A percentile compares a stretch with the other conserved stretches of the same genome.
Evolutionary conservation across 805 yeast species (phyloP).

Genomic region (Wickerhamomyces canadensis): DNA sequence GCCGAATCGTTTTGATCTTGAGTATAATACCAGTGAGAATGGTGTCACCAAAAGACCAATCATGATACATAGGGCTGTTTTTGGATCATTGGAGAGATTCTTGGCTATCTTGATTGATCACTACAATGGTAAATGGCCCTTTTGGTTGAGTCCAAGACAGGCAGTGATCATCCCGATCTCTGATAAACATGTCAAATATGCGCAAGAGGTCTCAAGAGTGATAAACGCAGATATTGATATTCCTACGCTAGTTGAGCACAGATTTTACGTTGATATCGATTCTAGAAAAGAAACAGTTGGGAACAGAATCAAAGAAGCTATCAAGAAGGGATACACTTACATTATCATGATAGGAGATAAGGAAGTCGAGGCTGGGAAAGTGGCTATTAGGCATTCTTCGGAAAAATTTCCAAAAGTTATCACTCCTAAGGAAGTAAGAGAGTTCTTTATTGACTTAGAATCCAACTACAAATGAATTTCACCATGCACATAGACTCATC

Average conservation of each 20-base stretch:
- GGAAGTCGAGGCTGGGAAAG: constrained; percentile 55
- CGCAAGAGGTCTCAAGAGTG: constrained; percentile 44
- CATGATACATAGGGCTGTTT: constrained; percentile 93
- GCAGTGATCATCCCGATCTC: constrained; percentile 79
- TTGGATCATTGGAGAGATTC: constrained; percentile 91
- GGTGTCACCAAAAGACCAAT: constrained; percentile 65
- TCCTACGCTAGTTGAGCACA: constrained; percentile 50
- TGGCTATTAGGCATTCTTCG: constrained; percentile 59
- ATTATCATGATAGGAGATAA: constrained; percentile 84
- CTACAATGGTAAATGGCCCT: constrained; percentile 92
- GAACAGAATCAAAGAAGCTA: constrained; percentile 72
- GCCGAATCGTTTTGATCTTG: constrained; percentile 76
- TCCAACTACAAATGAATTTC: constrained; percentile 32
- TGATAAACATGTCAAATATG: constrained; percentile 50
- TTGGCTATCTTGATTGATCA: constrained; percentile 88
- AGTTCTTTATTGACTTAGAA: constrained; percentile 52
- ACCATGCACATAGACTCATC: neutral
- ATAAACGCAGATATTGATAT: constrained; percentile 43
- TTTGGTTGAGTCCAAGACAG: constrained; percentile 93
- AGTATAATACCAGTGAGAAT: constrained; percentile 50
- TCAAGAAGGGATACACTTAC: constrained; percentile 67
- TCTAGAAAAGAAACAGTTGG: constrained; percentile 74
- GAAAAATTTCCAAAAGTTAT: constrained; percentile 38
- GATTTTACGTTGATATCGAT: constrained; percentile 74
- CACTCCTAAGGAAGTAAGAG: constrained; percentile 45